Base-by-base conservation (phyloP, 768 basidiomycete genomes). In the Aureoboletus auriporus region DNA sequence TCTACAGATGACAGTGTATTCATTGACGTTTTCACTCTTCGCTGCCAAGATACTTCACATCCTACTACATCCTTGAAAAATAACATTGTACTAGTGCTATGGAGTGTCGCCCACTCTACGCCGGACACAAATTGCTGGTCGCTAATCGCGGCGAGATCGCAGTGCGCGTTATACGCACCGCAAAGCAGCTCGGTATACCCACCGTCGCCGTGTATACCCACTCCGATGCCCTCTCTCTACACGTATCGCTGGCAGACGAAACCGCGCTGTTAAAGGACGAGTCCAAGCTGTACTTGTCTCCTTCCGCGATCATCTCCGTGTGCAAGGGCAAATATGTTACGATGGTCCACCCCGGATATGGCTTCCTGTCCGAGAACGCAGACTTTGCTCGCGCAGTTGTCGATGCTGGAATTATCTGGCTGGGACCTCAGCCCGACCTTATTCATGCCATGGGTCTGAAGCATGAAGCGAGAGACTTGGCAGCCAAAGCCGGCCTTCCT, bases 101-200 rank as follows among this genome's bases (percentile, higher is more conserved):
- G 63, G 28, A 42, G 4, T 52, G 46, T 39, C 54, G 50, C 35
- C 11, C 41, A 30, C 33, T 53, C 14, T 63, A 63, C 30, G 45
- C 55, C 4, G 42, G 51, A n/a, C 75, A 80, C 53, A 82, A 76
- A 52, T 68, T 85, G 0, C 74, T 86, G 51, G 69, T 88, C 50
- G 83, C 82, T 16, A 86, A 88, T 62, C 79, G 84, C 23, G 85
- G 84, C 36, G 85, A 88, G 62, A 86, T 87, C 44, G 84, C 83
- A 8, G 70, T 80, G 12, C 78, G 84, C 8, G 75, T 86, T 54
- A 67, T 86, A 23, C 75, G 72, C 43, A 79, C 83, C 0, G 82
- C 81, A 2, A 72, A 73, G 41, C 62, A 63, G 26, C 71, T 84
- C 4, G 76, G 73, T 1, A 58, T 88, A 23, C 61, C 56, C 4